Evolutionary conservation across 2,329 filamentous ascomycete species (phyloP).

Genomic region (Periglandula ipomoeae): DNA sequence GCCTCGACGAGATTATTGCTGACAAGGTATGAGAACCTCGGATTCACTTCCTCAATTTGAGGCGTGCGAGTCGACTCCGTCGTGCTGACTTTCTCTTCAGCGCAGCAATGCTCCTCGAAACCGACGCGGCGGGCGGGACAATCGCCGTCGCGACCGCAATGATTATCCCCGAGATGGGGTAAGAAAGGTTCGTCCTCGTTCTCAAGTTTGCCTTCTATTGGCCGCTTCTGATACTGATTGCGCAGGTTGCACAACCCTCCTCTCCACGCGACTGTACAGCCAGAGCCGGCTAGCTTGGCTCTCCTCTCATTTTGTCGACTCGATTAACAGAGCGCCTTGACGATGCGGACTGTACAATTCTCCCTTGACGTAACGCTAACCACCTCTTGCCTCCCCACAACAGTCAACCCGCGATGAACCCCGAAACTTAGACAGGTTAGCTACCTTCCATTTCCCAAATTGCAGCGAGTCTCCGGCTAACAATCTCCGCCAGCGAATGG

Average conservation of each 20-base stretch:
- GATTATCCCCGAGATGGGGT: slow-evolving; percentile 70
- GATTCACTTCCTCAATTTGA: not conserved
- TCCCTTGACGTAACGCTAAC: slow-evolving; percentile 25
- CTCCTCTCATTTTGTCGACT: slow-evolving; percentile 20
- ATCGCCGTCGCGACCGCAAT: slow-evolving; percentile 24
- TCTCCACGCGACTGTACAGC: slow-evolving; percentile 16
- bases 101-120: slow-evolving; percentile 27
- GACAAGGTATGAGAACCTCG: slow-evolving; percentile 29
- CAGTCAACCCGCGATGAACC: slow-evolving; percentile 54
- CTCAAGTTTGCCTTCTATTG: not conserved
- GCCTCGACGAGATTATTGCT: slow-evolving; percentile 48
- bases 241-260: slow-evolving; percentile 27
- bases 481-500: slow-evolving; percentile 61
- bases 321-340: slow-evolving; percentile 21
- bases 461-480: slow-evolving; percentile 15
- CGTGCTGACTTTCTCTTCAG: slow-evolving; percentile 10
- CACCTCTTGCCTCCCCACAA: slow-evolving; percentile 27
- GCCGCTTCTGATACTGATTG: slow-evolving; percentile 4
- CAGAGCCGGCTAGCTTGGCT: slow-evolving; percentile 20
- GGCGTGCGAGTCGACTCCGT: not conserved
- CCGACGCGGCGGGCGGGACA: slow-evolving; percentile 26
- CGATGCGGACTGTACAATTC: slow-evolving; percentile 18
- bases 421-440: slow-evolving; percentile 63
- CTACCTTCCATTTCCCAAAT: slow-evolving; percentile 8
- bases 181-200: slow-evolving; percentile 61